phyloP scores from a whole-genome alignment of 768 basidiomycete species.

The Pholiota conissans region DNA sequence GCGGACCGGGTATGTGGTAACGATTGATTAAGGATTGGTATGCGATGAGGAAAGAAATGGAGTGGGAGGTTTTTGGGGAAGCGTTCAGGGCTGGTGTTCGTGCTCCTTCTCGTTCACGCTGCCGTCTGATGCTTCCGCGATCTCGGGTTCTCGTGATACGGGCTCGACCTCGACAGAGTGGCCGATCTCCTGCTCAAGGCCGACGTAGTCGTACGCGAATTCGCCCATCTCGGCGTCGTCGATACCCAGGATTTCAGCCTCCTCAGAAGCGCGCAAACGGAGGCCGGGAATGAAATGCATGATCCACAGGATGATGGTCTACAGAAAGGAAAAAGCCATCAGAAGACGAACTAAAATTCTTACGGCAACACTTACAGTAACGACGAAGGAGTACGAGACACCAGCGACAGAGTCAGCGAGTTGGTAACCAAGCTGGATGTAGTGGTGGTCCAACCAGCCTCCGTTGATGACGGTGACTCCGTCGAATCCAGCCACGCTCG shows the following conservation, averaged over 20 bases:
- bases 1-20: not conserved
- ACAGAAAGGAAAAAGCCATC: not conserved
- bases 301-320: conserved; percentile 82
- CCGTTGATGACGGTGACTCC: conserved; percentile 66
- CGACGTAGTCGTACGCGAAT: conserved; percentile 86
- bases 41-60: not conserved
- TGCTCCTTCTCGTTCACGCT: conserved; percentile 2
- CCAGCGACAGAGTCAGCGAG: conserved; percentile 72
- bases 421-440: conserved; percentile 83
- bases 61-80: not conserved
- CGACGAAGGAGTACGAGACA: conserved; percentile 68
- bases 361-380: conserved; percentile 55
- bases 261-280: conserved; percentile 64
- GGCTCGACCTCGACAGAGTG: conserved; percentile 26
- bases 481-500: conserved; percentile 78
- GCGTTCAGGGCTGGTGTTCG: not conserved
- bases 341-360: not conserved
- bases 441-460: conserved; percentile 87
- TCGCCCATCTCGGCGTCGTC: conserved; percentile 92
- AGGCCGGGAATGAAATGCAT: conserved; percentile 88
- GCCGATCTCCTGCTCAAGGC: conserved; percentile 60
- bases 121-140: not conserved
- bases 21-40: not conserved
- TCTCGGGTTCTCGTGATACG: not conserved
- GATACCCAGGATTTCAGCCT: conserved; percentile 78